phyloP scores from a whole-genome alignment of 306 rosid genomes.

The Malus asiatica region DNA sequence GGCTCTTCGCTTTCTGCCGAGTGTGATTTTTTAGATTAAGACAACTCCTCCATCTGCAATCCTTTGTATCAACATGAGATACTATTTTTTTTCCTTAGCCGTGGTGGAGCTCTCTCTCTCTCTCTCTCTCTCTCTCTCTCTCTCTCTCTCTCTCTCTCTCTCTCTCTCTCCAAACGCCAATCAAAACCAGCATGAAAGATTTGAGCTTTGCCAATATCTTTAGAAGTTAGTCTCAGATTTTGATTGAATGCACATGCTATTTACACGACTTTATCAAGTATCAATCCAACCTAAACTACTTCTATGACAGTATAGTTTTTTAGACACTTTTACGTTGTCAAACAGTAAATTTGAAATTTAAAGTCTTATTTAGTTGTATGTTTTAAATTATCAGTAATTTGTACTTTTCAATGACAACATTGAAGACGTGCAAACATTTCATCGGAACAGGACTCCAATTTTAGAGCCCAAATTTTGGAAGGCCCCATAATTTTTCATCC shows the following conservation, averaged over 20 bases:
- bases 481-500: too few species aligned
- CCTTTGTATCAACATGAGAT: not conserved
- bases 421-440: too few species aligned
- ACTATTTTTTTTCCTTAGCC: not conserved
- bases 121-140: not conserved
- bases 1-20: not conserved
- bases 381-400: too few species aligned
- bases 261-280: not conserved
- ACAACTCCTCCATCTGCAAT: not conserved
- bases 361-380: not conserved
- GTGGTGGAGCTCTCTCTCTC: not conserved
- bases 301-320: not conserved
- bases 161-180: not conserved
- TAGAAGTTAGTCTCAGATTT: not conserved
- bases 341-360: not conserved
- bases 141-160: not conserved
- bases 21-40: not conserved
- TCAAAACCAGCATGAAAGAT: not conserved
- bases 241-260: not conserved
- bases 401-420: too few species aligned
- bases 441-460: too few species aligned
- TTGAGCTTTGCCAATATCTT: not conserved
- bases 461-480: too few species aligned
- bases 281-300: not conserved
- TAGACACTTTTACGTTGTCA: not conserved